Evolutionary conservation across 495 filamentous ascomycete species (phyloP), one percentile per base, ranked within the genome.

Genomic region (Hypomontagnella submonticulosa): DNA sequence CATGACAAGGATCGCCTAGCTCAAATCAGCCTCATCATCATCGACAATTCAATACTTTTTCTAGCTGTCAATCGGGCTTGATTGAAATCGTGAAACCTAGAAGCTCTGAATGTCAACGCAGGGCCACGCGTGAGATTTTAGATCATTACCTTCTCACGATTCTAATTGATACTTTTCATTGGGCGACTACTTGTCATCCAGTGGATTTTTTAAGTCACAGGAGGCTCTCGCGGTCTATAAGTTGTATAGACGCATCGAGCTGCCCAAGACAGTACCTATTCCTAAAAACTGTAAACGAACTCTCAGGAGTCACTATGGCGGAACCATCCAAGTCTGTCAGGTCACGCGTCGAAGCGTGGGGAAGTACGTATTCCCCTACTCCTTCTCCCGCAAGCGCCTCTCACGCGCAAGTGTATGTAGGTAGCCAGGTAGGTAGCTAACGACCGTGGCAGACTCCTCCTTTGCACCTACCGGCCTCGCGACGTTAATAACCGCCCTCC

Each of bases 381-480:
- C 47, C 19, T 34, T 46, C 37, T 49, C 36, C 2, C 12, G 10
- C 5, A 10, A 23, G 10, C 37, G 27, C 42, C 37, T 30, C 54
- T 34, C n/a, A n/a, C n/a, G n/a, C n/a, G n/a, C n/a, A n/a, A n/a
- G n/a, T n/a, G n/a, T n/a, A n/a, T n/a, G n/a, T n/a, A n/a, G n/a
- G 19, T 7, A 37, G 3, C 27, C 18, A 19, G 11, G 5, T 27
- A 54, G 36, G 23, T 41, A 49, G 41, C 48, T 64, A 50, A 52
- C 18, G 7, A 33, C 3, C n/a, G 15, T 13, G 10, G 40, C 47
- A 97, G 93, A 90, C 79, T 89, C 89, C 61, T 83, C 93, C 32
- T 79, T 97, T 27, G 89, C 93, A 11, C 87, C 93, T 5, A 90
- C 88, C 30, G 79, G 89, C 13, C 88, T 94, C 42, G 91, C 92